These are phyloP conservation scores for Boletus subcaerulescens DNA, from an alignment of 768 basidiomycete genomes.

Conservation along the genomic window DNA sequence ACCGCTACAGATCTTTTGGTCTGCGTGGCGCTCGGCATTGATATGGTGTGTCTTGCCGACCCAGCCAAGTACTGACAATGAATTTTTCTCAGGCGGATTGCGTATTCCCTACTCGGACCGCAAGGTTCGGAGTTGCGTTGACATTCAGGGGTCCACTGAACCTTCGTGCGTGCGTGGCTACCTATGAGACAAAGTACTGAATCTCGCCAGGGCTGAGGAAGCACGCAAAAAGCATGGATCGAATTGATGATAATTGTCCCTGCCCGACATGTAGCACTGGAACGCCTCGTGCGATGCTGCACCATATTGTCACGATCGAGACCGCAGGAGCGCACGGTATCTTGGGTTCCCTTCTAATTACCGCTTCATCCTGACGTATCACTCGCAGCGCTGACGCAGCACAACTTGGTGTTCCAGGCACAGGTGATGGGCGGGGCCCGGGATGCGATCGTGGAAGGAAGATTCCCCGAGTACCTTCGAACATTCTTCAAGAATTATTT, in stretches of 20 bases:
- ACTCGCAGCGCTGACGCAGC: conserved; percentile 67
- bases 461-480: conserved; percentile 74
- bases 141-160: conserved; percentile 82
- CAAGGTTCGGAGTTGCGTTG: conserved; percentile 86
- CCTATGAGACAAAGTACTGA: conserved; percentile 4
- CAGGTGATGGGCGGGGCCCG: conserved; percentile 83
- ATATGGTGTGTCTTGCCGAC: conserved; percentile 60
- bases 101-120: conserved; percentile 90
- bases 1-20: conserved; percentile 68
- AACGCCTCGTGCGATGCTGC: conserved; percentile 69
- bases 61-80: neutral
- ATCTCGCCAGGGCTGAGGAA: conserved; percentile 47
- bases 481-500: conserved; percentile 80
- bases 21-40: conserved; percentile 87
- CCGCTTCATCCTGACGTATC: conserved; percentile 14
- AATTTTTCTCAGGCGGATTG: conserved; percentile 68
- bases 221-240: conserved; percentile 63
- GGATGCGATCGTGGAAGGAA: conserved; percentile 73
- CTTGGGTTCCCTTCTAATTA: conserved; percentile 16
- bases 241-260: conserved; percentile 76
- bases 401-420: conserved; percentile 85
- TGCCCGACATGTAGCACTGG: conserved; percentile 79
- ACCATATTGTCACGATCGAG: conserved; percentile 75
- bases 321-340: conserved; percentile 85
- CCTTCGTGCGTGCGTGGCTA: conserved; percentile 47